Conservation (phyloP, 2,329 filamentous ascomycete species). For the Fusarium proliferatum region DNA sequence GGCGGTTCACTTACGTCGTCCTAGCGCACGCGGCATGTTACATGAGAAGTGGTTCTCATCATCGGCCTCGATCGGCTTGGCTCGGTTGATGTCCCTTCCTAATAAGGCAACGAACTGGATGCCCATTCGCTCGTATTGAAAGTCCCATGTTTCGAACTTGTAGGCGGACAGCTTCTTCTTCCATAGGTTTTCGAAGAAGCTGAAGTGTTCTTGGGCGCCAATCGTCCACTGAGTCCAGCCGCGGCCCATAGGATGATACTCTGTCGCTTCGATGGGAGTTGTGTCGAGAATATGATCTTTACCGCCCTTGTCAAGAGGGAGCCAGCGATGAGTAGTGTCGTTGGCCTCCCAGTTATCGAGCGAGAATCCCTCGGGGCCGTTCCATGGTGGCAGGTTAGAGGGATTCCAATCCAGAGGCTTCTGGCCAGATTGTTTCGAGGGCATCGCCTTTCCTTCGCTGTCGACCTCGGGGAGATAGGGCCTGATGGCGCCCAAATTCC, state of each 20-base stretch:
- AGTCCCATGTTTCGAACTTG: conserved; percentile 61
- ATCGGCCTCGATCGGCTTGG: conserved; percentile 57
- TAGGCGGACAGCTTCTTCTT: conserved; percentile 57
- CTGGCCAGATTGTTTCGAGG: conserved; percentile 41
- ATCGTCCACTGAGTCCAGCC: conserved; percentile 62
- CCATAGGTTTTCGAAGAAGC: conserved; percentile 63
- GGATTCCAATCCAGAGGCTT: conserved; percentile 51
- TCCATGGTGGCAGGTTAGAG: conserved; percentile 52
- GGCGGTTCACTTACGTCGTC: conserved; percentile 45
- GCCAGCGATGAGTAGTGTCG: conserved; percentile 61
- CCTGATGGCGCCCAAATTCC: conserved; percentile 62
- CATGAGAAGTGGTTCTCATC: conserved; percentile 60
- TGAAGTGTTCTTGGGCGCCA: conserved; percentile 60
- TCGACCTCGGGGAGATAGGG: conserved; percentile 64
- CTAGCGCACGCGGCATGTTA: conserved; percentile 52
- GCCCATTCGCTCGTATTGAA: conserved; percentile 61
- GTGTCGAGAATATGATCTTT: conserved; percentile 54
- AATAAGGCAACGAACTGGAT: conserved; percentile 66
- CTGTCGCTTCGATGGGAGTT: conserved; percentile 60
- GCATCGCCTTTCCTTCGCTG: conserved; percentile 29
- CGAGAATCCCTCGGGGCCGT: conserved; percentile 45
- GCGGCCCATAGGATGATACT: conserved; percentile 59
- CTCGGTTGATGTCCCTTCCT: conserved; percentile 61
- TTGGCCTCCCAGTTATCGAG: conserved; percentile 50
- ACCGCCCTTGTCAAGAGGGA: conserved; percentile 51